phyloP scores from a whole-genome alignment of 768 basidiomycete species.

The Cyathus striatus region DNA sequence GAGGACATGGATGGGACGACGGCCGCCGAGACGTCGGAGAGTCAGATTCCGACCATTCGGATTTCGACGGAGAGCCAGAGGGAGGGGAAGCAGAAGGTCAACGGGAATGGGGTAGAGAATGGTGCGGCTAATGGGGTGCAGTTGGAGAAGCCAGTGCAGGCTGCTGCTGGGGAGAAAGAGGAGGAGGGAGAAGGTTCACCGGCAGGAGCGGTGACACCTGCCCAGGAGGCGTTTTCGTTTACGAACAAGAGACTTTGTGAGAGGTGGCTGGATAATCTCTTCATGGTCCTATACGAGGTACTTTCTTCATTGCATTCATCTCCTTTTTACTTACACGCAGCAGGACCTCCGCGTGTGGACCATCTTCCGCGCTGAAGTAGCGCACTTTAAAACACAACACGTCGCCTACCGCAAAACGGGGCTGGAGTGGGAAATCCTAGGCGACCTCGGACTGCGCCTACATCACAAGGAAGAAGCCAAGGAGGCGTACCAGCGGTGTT shows the following conservation, averaged over 20 bases:
- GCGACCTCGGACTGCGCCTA: constrained; percentile 87
- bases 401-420: constrained; percentile 97
- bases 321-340: constrained; percentile 2
- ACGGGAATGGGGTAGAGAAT: constrained; percentile 4
- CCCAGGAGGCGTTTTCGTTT: constrained; percentile 77
- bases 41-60: constrained; percentile 58
- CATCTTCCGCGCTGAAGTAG: constrained; percentile 96
- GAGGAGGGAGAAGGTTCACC: constrained; percentile 33
- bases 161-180: constrained; percentile 44
- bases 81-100: constrained; percentile 12
- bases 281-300: constrained; percentile 98
- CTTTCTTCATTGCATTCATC: not conserved
- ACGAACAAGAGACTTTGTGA: constrained; percentile 96
- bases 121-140: constrained; percentile 19
- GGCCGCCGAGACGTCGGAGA: constrained; percentile 12
- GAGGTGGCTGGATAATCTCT: constrained; percentile 95
- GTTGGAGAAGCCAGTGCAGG: constrained; percentile 46
- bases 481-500: constrained; percentile 93
- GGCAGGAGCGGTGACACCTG: constrained; percentile 12
- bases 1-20: constrained; percentile 20
- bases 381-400: constrained; percentile 98
- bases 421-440: constrained; percentile 96
- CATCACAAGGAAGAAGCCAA: constrained; percentile 99
- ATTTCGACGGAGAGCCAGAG: constrained; percentile 61
- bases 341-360: constrained; percentile 98